phyloP scores from a whole-genome alignment of 163 green algal species.

The Coccomyxa subellipsoidea region DNA sequence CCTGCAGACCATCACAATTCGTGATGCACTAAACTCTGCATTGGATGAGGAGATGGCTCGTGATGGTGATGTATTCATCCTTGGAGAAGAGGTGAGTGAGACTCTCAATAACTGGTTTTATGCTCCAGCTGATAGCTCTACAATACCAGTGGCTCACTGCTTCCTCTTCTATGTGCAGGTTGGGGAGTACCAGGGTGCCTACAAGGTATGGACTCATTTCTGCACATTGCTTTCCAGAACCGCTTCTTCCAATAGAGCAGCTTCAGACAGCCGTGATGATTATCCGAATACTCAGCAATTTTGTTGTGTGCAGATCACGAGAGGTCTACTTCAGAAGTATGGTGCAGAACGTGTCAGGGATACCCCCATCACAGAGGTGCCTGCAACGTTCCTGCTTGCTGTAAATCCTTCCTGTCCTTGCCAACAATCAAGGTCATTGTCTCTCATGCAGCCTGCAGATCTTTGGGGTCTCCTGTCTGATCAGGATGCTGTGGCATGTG shows the following conservation, averaged over 20 bases:
- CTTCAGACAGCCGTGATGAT: too few species aligned
- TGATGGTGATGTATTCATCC: constrained; percentile 93
- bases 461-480: too few species aligned
- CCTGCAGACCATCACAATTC: constrained; percentile 84
- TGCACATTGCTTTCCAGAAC: too few species aligned
- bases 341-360: constrained; percentile 91
- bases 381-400: too few species aligned
- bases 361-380: constrained; percentile 97
- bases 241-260: too few species aligned
- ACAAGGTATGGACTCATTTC: constrained; percentile 79
- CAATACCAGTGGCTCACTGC: not conserved
- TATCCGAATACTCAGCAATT: too few species aligned
- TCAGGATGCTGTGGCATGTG: not conserved
- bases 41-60: constrained; percentile 95
- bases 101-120: too few species aligned
- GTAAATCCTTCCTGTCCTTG: not conserved
- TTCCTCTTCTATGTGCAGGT: constrained; percentile 55
- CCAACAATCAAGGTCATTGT: not conserved
- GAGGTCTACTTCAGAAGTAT: constrained; percentile 93
- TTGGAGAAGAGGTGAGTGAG: constrained; percentile 97
- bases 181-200: constrained; percentile 97
- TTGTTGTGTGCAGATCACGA: constrained; percentile 78
- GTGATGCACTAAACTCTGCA: constrained; percentile 95
- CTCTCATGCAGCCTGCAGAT: too few species aligned
- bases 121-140: too few species aligned